Evolutionary conservation across 257 asterid species (phyloP), one percentile per base, ranked within the genome.

Genomic region (Fraxinus quadrangulata): DNA sequence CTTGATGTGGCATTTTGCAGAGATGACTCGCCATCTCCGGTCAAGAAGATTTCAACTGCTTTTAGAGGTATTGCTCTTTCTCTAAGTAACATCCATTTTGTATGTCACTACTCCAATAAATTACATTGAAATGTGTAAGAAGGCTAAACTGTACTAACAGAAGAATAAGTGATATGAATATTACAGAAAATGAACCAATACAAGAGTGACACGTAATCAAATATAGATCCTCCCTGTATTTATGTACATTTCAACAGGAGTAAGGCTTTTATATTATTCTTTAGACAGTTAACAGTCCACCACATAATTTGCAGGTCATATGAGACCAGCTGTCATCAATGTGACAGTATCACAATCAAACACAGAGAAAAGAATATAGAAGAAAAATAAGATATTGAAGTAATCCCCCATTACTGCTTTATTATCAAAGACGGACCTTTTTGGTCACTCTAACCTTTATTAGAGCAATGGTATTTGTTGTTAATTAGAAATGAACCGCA

Each of bases 21-120:
- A 61, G 98, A 96, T 83, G 99, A 90, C 76, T 85, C 94, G 80
- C 96, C 95, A 72, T 93, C 99, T 78, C 99, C 97, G 24, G 89
- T 96, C 77, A 92, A 89, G 91, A 93, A 86, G 83, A 88, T 75
- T 82, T 82, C 93, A 47, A 88, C 85, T 70, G 83, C 80, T 79
- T 96, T 96, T 81, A 88, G 72, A 93, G 99, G 99, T 96, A 92
- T 59, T 77, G 82, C 49, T 76, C 78, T 80, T 66, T 54, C 77
- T 79, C 80, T 23, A 49, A 70, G 65, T 26, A 79, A 69, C 83
- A 74, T 74, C 49, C 59, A 77, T 37, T 54, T 34, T 59, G 31
- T 61, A 71, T 39, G 12, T 71, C 51, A 75, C 26, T 42, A 68
- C 37, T 82, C 39, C 73, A 23, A 74, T 45, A 61, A 23, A n/a